These are phyloP conservation scores for Pseudogymnoascus sp. DNA, from an alignment of 2,329 filamentous ascomycete species.

Conservation along the genomic window DNA sequence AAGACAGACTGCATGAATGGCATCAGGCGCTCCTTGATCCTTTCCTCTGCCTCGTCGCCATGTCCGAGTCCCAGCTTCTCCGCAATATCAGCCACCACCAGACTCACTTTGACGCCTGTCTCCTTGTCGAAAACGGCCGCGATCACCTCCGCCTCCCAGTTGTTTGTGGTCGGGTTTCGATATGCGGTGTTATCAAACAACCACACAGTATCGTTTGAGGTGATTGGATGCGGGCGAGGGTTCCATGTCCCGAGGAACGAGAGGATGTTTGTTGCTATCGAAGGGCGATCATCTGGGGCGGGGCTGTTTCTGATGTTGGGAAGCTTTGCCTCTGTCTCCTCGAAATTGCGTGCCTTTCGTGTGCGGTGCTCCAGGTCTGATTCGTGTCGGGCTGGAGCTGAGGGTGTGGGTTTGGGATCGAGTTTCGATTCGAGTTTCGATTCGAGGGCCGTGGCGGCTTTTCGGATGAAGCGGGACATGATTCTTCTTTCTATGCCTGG, in stretches of 20 bases:
- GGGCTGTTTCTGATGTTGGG: conserved; percentile 29
- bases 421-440: neutral
- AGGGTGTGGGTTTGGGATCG: conserved; percentile 15
- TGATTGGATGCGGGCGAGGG: conserved; percentile 53
- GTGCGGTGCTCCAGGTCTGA: conserved; percentile 44
- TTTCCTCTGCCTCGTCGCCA: conserved; percentile 50
- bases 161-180: conserved; percentile 39
- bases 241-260: conserved; percentile 46
- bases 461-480: neutral
- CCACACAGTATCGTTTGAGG: conserved; percentile 67
- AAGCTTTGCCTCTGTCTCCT: conserved; percentile 43
- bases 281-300: conserved; percentile 21
- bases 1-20: conserved; percentile 74
- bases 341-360: conserved; percentile 42
- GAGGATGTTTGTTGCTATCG: conserved; percentile 33
- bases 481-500: neutral
- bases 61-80: conserved; percentile 57
- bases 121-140: conserved; percentile 72
- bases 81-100: conserved; percentile 63
- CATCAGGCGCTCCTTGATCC: conserved; percentile 60
- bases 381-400: conserved; percentile 13
- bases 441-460: neutral
- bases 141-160: conserved; percentile 78
- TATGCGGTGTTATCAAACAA: conserved; percentile 85
- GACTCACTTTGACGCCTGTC: conserved; percentile 58